Conservation (phyloP, 768 basidiomycete genomes). For the Plicaturopsis crispa region DNA sequence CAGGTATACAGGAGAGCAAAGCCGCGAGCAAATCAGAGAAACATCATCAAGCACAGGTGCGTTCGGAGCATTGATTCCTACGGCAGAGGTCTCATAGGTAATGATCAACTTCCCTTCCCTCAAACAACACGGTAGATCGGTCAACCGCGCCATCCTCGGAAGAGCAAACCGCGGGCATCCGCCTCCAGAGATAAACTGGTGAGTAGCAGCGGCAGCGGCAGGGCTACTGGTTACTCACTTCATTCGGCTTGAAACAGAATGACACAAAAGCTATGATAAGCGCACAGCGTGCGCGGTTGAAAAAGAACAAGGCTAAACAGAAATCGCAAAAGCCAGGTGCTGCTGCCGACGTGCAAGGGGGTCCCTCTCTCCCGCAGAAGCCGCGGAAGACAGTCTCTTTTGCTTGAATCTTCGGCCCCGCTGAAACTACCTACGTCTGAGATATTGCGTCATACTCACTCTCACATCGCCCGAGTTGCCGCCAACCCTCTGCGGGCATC, state of each 20-base stretch:
- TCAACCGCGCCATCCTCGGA: conserved; percentile 18
- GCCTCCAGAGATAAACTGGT: conserved; percentile 31
- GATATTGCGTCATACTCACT: no score
- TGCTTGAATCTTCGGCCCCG: conserved; percentile 14
- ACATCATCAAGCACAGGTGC: conserved; percentile 32
- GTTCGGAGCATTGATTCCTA: no score
- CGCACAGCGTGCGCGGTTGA: conserved; percentile 26
- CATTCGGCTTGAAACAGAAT: no score
- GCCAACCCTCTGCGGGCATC: no score
- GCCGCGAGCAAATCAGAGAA: conserved; percentile 29
- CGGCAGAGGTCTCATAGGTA: conserved; percentile 1
- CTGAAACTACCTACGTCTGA: no score
- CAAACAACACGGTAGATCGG: conserved; percentile 14
- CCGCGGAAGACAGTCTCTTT: conserved; percentile 25
- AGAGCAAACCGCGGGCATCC: conserved; percentile 18
- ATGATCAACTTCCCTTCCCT: conserved; percentile 9
- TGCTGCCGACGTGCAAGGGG: background rate
- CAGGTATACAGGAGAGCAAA: conserved; percentile 37
- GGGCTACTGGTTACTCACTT: no score
- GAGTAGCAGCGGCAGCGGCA: no score
- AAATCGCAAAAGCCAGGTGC: conserved; percentile 18
- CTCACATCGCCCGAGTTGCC: no score
- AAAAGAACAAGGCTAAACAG: conserved; percentile 30
- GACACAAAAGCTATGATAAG: conserved; percentile 32
- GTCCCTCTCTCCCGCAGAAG: background rate